phyloP scores from a whole-genome alignment of 169 alveolate species.

The Plasmodium coatneyi region DNA sequence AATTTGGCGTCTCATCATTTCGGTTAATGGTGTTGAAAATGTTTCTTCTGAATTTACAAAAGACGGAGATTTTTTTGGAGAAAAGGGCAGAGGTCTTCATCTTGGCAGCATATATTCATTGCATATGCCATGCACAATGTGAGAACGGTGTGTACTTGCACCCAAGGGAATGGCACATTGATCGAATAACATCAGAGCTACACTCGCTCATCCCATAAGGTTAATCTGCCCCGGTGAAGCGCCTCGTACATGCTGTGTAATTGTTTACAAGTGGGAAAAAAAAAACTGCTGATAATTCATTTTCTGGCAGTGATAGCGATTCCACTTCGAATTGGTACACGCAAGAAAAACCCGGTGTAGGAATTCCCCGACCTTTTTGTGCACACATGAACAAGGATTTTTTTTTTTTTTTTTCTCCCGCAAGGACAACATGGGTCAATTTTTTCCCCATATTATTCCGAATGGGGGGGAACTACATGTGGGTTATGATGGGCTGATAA shows the following conservation, averaged over 20 bases:
- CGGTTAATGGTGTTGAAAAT: slow-evolving; percentile 14
- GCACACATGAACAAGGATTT: background rate
- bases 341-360: background rate
- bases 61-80: slow-evolving; percentile 17
- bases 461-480: background rate
- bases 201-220: background rate
- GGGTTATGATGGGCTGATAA: background rate
- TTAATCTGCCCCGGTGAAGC: background rate
- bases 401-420: background rate
- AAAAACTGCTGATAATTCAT: background rate
- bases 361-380: background rate
- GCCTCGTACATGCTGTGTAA: background rate
- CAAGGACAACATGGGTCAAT: background rate
- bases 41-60: slow-evolving; percentile 48
- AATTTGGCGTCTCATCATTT: slow-evolving; percentile 12
- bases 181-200: background rate
- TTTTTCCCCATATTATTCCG: background rate
- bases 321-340: background rate
- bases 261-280: background rate
- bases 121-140: background rate
- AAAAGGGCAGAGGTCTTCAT: background rate
- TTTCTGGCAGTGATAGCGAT: background rate
- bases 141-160: background rate
- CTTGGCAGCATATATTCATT: background rate
- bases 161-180: background rate